These are phyloP conservation scores for Leucosporidium yakuticum DNA, from an alignment of 768 basidiomycete genomes.

Conservation along the genomic window DNA sequence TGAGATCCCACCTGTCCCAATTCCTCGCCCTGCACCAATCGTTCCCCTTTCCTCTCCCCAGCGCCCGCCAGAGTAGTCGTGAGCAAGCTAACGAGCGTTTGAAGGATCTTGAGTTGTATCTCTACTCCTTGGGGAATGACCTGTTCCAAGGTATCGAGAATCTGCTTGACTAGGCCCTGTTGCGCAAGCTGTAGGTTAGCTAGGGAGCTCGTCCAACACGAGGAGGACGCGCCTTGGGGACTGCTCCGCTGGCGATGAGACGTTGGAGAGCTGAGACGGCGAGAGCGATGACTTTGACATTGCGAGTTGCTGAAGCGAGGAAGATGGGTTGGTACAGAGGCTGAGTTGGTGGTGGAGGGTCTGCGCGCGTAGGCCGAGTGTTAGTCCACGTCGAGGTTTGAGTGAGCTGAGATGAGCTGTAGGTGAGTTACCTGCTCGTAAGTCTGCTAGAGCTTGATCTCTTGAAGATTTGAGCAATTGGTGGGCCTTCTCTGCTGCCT, in stretches of 20 bases:
- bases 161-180: constrained; percentile 65
- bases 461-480: constrained; percentile 19
- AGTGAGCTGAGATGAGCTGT: too few relatives aligned
- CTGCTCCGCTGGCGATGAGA: constrained; percentile 59
- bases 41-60: neutral
- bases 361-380: neutral
- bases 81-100: constrained; percentile 77
- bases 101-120: constrained; percentile 83
- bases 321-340: constrained; percentile 77
- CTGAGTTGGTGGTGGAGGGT: constrained; percentile 6
- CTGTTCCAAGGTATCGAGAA: constrained; percentile 76
- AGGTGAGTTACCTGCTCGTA: constrained; percentile 2
- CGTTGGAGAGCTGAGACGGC: constrained; percentile 85
- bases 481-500: constrained; percentile 32
- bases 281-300: constrained; percentile 88
- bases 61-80: constrained; percentile 4
- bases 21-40: constrained; percentile 62
- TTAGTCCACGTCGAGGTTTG: neutral
- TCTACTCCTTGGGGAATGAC: constrained; percentile 92
- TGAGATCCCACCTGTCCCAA: constrained; percentile 61
- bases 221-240: constrained; percentile 11
- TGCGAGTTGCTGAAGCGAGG: constrained; percentile 88
- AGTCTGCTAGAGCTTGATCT: constrained; percentile 9
- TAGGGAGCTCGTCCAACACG: neutral
- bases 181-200: constrained; percentile 35